A percentile compares a stretch with the other conserved stretches of the same genome.
Conservation (phyloP, 768 basidiomycete genomes). For the Amanita brunnescens region DNA sequence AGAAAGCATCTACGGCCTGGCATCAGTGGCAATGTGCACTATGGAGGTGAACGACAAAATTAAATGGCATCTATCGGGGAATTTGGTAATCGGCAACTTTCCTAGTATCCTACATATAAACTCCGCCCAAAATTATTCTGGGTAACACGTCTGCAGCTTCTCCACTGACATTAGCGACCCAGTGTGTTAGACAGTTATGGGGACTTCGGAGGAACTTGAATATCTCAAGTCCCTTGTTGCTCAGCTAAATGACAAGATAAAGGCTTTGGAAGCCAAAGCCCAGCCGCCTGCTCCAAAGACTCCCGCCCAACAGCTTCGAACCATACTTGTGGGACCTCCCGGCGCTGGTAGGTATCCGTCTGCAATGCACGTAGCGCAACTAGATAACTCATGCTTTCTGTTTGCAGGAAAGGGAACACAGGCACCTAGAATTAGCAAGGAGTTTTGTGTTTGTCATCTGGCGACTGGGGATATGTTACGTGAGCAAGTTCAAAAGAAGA, state of each 20-base stretch:
- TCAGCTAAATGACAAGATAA: conserved; percentile 89
- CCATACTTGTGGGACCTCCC: conserved; percentile 93
- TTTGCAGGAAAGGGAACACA: conserved; percentile 92
- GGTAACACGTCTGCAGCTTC: neutral
- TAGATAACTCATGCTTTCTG: neutral
- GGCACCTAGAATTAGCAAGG: conserved; percentile 84
- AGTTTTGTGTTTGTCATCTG: conserved; percentile 95
- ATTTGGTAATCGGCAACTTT: conserved; percentile 6
- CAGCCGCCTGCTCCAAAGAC: conserved; percentile 37
- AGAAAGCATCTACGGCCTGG: neutral
- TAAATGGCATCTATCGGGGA: too few relatives aligned
- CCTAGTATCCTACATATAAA: conserved; percentile 11
- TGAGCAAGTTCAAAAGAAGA: conserved; percentile 84
- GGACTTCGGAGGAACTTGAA: conserved; percentile 72
- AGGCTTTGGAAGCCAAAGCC: conserved; percentile 60
- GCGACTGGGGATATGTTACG: conserved; percentile 99
- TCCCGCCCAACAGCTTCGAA: conserved; percentile 73
- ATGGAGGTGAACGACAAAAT: too few relatives aligned
- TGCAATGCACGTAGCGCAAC: neutral
- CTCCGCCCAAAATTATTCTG: conserved; percentile 18
- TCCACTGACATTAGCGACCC: conserved; percentile 7
- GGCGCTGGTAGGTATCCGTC: conserved; percentile 69
- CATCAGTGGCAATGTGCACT: neutral
- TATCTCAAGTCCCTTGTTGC: conserved; percentile 90
- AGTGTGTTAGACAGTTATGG: conserved; percentile 33